Base-by-base conservation (phyloP, 1,284 basidiomycete species). In the Vanrija pseudolonga region DNA sequence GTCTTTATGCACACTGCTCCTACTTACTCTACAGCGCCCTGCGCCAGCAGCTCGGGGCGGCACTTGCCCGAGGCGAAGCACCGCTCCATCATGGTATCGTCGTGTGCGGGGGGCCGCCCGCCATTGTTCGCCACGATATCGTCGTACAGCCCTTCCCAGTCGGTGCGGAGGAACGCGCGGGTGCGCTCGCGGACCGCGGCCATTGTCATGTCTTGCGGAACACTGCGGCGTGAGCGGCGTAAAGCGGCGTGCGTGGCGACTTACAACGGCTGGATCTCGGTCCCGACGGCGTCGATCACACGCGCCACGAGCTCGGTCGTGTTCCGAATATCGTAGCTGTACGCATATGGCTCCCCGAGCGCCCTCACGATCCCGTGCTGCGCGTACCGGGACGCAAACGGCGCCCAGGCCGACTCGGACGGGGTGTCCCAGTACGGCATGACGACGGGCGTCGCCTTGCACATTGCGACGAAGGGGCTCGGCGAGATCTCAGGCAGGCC, bases 371-470 rank as follows among this genome's bases (percentile, higher is more conserved):
- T 71, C 15, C 72, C 73, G 52, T 74, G 72, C 53, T 76, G 74
- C 12, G 22, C 14, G 28, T 44, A 43, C 9, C 3, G 18, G 32
- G 18, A 36, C 38, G 19, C 20, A 37, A 37, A 57, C 28, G n/a
- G 14, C 8, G 28, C 14, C 49, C 51, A 48, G 0, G 14, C 19
- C n/a, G 44, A 40, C 5, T 14, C 15, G 6, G 44, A 43, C 12
- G 24, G 17, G 9, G 11, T 23, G 26, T 26, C 26, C 37, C 64
- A 65, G 56, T 67, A 67, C 2, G 74, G 73, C 18, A 76, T 50
- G 15, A 76, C 65, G 20, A 72, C 67, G 1, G 74, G 74, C 4
- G 68, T 71, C 14, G 68, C 74, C 56, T 71, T 69, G 52, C 55
- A 32, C 32, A 32, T 32, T 9, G 32, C 32, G 14, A 32, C 32